These are phyloP conservation scores for Pythium rhizo-oryzae DNA, from an alignment of 352 stramenopile genomes.

Conservation along the genomic window DNA sequence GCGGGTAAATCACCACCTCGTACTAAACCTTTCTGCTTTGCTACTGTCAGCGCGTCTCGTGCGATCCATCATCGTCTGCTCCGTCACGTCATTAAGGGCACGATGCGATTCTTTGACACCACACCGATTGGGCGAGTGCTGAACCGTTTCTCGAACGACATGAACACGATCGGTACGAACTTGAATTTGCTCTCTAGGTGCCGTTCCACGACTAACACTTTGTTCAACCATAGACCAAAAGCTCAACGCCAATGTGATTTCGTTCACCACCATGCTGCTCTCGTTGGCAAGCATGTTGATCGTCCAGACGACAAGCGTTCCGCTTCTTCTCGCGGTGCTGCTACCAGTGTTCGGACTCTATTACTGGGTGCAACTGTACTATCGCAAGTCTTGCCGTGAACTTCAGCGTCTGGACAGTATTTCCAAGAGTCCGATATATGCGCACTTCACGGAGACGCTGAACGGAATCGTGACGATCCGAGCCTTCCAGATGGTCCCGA, in stretches of 20 bases:
- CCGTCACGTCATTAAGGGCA: constrained; percentile 62
- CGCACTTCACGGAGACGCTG: constrained; percentile 91
- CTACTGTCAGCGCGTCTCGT: constrained; percentile 51
- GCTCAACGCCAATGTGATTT: constrained; percentile 46
- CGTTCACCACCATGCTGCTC: constrained; percentile 51
- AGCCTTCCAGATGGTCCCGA: constrained; percentile 54
- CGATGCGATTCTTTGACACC: constrained; percentile 88
- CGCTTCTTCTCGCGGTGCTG: constrained; percentile 53
- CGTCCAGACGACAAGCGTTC: constrained; percentile 50
- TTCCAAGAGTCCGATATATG: constrained; percentile 89
- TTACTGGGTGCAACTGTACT: constrained; percentile 65
- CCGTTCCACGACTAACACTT: background rate
- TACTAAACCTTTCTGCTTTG: background rate
- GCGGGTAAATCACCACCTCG: background rate
- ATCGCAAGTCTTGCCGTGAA: constrained; percentile 67
- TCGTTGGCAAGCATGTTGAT: constrained; percentile 56
- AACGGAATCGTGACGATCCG: constrained; percentile 73
- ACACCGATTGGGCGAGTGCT: constrained; percentile 80
- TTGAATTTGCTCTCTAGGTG: background rate
- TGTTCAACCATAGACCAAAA: constrained; percentile 48
- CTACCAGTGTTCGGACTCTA: constrained; percentile 72
- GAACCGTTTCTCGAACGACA: constrained; percentile 77
- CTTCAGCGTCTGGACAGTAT: constrained; percentile 67
- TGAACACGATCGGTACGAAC: constrained; percentile 57
- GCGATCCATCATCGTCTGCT: constrained; percentile 68